Evolutionary conservation across 2,329 filamentous ascomycete genomes (phyloP), one percentile per base, ranked within the genome.

Genomic region (Zymoseptoria passerinii): DNA sequence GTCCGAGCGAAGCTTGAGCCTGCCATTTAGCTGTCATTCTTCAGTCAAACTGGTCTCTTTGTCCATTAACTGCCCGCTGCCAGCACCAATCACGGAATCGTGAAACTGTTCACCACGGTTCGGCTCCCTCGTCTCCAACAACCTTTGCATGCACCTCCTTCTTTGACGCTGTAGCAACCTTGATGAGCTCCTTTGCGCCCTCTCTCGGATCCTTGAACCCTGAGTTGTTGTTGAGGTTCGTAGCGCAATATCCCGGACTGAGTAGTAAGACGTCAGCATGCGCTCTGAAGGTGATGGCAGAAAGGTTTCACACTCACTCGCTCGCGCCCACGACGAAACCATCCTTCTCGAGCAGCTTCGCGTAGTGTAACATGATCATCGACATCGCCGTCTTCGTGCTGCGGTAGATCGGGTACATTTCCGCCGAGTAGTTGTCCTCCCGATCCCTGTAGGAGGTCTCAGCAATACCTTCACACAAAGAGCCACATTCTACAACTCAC

Each of bases 191-290:
- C 56, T 67, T 67, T 1, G 68, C 68, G 29, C 69, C 68, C 28
- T 70, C 66, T 16, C 67, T 63, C 23, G 69, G 66, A 59, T 70
- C 66, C 50, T 66, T 67, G 27, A 59, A 57, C 1, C 68, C 69
- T 2, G 49, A 18, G 20, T 62, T 60, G 1, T 49, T 57, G 56
- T 71, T 70, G 40, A 71, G 53, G 50, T 67, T 66, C 16, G 68
- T 70, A 4, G 57, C 63, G 48, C 62, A 64, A 8, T 61, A 64
- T 8, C 65, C 65, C 1, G 64, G 65, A 52, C 35, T 44, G 2
- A n/a, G n/a, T n/a, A n/a, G 13, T 44, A n/a, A 13, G n/a, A n/a
- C 13, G 35, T 44, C 35, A 44, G 35, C 13, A 16, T 40, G 35
- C 35, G 35, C 35, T 40, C 35, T 16, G 10, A 55, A 35, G 40